Evolutionary conservation across 352 stramenopile species (phyloP).

Genomic region (Globisporangium ultimum): DNA sequence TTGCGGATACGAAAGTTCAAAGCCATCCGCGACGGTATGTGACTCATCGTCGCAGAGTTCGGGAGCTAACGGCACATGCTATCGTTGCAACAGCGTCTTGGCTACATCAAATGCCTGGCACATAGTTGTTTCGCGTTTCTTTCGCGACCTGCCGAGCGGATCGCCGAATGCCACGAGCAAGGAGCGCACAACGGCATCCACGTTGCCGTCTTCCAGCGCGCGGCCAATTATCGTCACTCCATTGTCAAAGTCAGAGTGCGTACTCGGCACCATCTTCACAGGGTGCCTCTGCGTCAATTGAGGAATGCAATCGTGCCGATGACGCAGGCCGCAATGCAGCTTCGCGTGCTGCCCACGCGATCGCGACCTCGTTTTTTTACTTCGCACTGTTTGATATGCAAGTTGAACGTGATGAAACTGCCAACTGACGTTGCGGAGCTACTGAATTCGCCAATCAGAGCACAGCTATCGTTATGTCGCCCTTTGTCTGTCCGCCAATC

Average conservation of each 20-base stretch:
- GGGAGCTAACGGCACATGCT: constrained; percentile 9
- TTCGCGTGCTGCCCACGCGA: too few species aligned
- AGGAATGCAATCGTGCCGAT: too few species aligned
- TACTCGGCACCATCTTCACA: too few species aligned
- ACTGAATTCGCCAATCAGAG: too few species aligned
- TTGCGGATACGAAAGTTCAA: constrained; percentile 41
- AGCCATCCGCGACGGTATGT: neutral
- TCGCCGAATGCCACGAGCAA: constrained; percentile 33
- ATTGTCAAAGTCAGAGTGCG: neutral
- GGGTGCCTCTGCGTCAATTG: too few species aligned
- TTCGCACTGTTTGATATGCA: too few species aligned
- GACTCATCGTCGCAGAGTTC: constrained; percentile 2
- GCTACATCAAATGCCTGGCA: constrained; percentile 11
- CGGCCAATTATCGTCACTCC: constrained; percentile 12
- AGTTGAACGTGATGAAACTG: too few species aligned
- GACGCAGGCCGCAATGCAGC: too few species aligned
- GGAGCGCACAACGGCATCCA: constrained; percentile 35
- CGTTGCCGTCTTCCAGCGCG: constrained; percentile 28
- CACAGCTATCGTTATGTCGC: too few species aligned
- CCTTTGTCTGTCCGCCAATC: too few species aligned
- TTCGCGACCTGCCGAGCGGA: constrained; percentile 1
- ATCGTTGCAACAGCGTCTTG: constrained; percentile 10
- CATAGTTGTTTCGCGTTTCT: constrained; percentile 17
- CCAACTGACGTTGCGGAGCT: too few species aligned
- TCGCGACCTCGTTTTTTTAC: too few species aligned